phyloP scores from a whole-genome alignment of 257 asterid species.

The Rhazya stricta region DNA sequence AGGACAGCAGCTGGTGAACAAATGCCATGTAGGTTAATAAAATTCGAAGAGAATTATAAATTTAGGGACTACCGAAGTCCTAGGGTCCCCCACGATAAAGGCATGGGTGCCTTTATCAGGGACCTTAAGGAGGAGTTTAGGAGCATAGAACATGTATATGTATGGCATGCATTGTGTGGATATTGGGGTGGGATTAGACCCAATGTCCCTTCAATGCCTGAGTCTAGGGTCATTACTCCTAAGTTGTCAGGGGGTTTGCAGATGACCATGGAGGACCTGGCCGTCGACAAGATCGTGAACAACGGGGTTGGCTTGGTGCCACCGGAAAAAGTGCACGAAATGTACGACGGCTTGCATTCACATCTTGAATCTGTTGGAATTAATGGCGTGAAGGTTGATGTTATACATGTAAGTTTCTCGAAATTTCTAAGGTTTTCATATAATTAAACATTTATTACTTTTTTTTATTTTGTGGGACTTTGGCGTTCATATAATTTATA shows the following conservation, averaged over 20 bases:
- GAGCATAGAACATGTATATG: constrained; percentile 29
- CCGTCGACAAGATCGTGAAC: constrained; percentile 34
- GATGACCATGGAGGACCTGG: constrained; percentile 39
- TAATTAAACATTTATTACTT: not conserved
- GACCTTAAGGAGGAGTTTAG: constrained; percentile 27
- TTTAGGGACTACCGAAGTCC: constrained; percentile 26
- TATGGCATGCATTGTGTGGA: constrained; percentile 40
- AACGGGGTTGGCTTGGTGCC: constrained; percentile 32
- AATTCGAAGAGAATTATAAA: constrained; percentile 30
- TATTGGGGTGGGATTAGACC: constrained; percentile 43
- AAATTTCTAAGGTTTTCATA: not conserved
- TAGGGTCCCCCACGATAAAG: constrained; percentile 7
- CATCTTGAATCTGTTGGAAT: constrained; percentile 29
- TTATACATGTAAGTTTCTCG: constrained; percentile 29
- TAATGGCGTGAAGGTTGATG: constrained; percentile 41
- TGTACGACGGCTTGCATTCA: constrained; percentile 34
- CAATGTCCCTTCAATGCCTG: constrained; percentile 19
- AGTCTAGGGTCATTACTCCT: constrained; percentile 23
- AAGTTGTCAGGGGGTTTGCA: constrained; percentile 29
- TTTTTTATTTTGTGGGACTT: constrained; percentile 4
- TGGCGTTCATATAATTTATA: too few relatives aligned
- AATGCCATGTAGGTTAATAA: constrained; percentile 38
- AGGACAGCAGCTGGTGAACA: constrained; percentile 38
- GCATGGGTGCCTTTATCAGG: constrained; percentile 29
- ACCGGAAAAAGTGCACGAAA: constrained; percentile 22